Evolutionary conservation across 257 asterid genomes (phyloP).

Genomic region (Lycium ferocissimum): DNA sequence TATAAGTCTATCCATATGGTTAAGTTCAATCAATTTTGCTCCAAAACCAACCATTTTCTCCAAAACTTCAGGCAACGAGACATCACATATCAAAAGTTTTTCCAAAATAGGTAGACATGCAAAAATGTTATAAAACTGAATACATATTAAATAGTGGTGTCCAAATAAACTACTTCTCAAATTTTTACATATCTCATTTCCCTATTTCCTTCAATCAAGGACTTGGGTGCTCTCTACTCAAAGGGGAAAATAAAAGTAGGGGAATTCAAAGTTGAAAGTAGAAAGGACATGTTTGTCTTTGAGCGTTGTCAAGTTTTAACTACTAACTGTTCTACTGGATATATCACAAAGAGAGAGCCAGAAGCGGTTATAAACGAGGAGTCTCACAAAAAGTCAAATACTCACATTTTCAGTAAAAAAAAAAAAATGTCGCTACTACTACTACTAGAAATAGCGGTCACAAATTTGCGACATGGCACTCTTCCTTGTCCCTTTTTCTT

Average conservation of each 20-base stretch:
- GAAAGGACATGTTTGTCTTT: background rate
- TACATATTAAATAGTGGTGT: background rate
- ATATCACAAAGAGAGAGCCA: conserved; percentile 19
- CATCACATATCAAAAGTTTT: too few species aligned
- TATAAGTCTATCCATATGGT: too few species aligned
- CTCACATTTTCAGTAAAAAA: conserved; percentile 26
- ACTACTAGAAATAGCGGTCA: conserved; percentile 44
- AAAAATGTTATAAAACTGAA: background rate
- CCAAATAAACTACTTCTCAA: background rate
- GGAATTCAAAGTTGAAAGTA: background rate
- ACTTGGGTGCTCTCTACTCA: too few species aligned
- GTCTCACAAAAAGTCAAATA: conserved; percentile 25
- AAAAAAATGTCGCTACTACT: conserved; percentile 24
- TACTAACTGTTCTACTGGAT: too few species aligned
- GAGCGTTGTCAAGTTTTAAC: too few species aligned
- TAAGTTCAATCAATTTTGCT: too few species aligned
- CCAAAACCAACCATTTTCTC: too few species aligned
- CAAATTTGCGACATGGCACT: conserved; percentile 42
- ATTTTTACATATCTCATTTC: background rate
- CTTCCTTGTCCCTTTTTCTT: conserved; percentile 39
- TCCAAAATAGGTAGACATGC: too few species aligned
- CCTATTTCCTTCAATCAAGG: background rate
- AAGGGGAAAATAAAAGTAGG: background rate
- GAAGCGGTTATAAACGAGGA: conserved; percentile 37
- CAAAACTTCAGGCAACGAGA: too few species aligned